Conservation (phyloP, 345 rosid species). For the Lepidium sativum region DNA sequence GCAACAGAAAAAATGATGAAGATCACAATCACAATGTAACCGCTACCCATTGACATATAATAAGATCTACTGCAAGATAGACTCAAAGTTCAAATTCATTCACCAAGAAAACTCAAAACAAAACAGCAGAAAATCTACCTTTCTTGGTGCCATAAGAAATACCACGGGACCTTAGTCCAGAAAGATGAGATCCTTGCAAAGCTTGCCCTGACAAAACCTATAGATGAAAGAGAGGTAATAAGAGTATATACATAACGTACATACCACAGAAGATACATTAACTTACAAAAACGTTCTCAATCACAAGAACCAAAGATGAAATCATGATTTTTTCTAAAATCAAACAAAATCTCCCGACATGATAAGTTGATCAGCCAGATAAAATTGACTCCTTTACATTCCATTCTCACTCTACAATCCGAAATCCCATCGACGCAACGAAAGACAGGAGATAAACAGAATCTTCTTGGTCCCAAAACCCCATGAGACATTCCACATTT, state of each 20-base stretch:
- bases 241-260: neutral
- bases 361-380: neutral
- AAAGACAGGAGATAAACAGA: neutral
- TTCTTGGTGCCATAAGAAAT: constrained; percentile 48
- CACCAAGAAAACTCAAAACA: neutral
- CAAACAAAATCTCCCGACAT: neutral
- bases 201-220: constrained; percentile 57
- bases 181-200: constrained; percentile 40
- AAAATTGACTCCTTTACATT: neutral
- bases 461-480: neutral
- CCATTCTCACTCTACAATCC: neutral
- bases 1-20: neutral
- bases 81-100: neutral
- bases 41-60: neutral
- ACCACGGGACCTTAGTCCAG: constrained; percentile 36
- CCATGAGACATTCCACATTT: constrained; percentile 5
- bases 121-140: constrained; percentile 31
- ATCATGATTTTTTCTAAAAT: neutral
- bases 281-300: neutral
- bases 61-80: neutral
- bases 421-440: neutral
- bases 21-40: neutral
- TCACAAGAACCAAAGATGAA: neutral
- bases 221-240: neutral
- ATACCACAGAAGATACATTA: neutral